Conservation (phyloP, 2,329 filamentous ascomycete genomes). For the Coleophoma eucalyptorum region DNA sequence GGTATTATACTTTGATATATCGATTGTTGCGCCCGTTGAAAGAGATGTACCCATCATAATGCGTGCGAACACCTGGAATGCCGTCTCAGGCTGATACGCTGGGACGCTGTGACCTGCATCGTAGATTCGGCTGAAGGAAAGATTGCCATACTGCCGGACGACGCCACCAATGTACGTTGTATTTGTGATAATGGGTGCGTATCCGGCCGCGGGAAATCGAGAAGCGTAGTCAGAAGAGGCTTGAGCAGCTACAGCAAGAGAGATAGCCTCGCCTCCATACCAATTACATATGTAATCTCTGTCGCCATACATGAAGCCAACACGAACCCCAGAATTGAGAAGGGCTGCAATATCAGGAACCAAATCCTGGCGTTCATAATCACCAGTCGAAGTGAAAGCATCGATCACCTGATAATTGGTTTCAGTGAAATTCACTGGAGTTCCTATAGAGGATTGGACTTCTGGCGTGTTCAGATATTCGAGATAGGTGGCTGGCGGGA, state of each 20-base stretch:
- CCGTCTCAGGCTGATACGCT: constrained; percentile 50
- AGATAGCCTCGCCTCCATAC: constrained; percentile 73
- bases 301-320: constrained; percentile 69
- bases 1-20: constrained; percentile 50
- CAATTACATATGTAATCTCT: constrained; percentile 64
- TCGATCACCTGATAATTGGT: constrained; percentile 40
- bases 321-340: constrained; percentile 57
- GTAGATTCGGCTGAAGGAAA: constrained; percentile 64
- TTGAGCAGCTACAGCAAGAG: constrained; percentile 53
- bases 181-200: constrained; percentile 68
- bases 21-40: constrained; percentile 44
- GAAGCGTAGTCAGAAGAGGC: constrained; percentile 42
- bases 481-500: constrained; percentile 56
- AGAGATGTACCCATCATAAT: constrained; percentile 49
- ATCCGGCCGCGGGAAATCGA: constrained; percentile 63
- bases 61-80: constrained; percentile 53
- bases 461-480: constrained; percentile 63
- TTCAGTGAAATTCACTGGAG: constrained; percentile 56
- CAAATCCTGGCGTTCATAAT: constrained; percentile 61
- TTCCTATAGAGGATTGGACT: constrained; percentile 57
- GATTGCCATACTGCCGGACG: constrained; percentile 73
- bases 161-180: constrained; percentile 65
- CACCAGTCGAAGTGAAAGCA: constrained; percentile 48
- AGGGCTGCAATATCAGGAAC: constrained; percentile 56
- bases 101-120: constrained; percentile 63